phyloP scores from a whole-genome alignment of 2,329 filamentous ascomycete genomes.

The Hymenoscyphus scutula region DNA sequence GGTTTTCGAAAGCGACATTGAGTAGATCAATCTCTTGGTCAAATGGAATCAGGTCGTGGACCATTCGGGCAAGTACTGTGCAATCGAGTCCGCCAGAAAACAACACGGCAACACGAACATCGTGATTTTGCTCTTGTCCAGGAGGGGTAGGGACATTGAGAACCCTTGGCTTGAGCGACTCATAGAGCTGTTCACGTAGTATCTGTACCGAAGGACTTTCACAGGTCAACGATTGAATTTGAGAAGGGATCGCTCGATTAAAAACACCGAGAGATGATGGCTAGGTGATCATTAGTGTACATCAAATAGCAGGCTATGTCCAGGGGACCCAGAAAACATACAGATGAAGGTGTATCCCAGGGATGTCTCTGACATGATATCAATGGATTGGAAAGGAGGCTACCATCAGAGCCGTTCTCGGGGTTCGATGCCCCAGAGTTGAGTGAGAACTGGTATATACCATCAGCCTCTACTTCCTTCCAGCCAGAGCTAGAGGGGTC shows the following conservation, averaged over 20 bases:
- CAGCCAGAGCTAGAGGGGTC: constrained; percentile 55
- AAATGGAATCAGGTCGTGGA: constrained; percentile 70
- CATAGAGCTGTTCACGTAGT: constrained; percentile 53
- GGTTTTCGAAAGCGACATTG: constrained; percentile 97
- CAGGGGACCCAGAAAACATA: constrained; percentile 4
- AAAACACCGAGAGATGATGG: constrained; percentile 30
- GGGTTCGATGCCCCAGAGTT: constrained; percentile 1
- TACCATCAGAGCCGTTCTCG: background rate
- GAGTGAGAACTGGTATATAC: constrained; percentile 56
- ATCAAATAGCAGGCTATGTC: background rate
- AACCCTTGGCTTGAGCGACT: constrained; percentile 64
- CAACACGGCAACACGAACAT: constrained; percentile 68
- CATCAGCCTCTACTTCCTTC: constrained; percentile 81
- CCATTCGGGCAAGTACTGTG: constrained; percentile 77
- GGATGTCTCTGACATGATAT: constrained; percentile 17
- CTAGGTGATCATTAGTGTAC: constrained; percentile 6
- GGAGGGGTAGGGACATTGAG: constrained; percentile 62
- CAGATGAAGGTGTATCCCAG: constrained; percentile 16
- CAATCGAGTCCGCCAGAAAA: constrained; percentile 97
- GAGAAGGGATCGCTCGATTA: constrained; percentile 40
- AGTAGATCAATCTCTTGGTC: constrained; percentile 77
- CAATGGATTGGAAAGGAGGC: constrained; percentile 10
- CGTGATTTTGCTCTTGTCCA: constrained; percentile 29
- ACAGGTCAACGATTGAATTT: constrained; percentile 34
- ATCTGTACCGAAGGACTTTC: constrained; percentile 51